Evolutionary conservation across 2,329 filamentous ascomycete species (phyloP).

Genomic region (Trichoderma hamatum): DNA sequence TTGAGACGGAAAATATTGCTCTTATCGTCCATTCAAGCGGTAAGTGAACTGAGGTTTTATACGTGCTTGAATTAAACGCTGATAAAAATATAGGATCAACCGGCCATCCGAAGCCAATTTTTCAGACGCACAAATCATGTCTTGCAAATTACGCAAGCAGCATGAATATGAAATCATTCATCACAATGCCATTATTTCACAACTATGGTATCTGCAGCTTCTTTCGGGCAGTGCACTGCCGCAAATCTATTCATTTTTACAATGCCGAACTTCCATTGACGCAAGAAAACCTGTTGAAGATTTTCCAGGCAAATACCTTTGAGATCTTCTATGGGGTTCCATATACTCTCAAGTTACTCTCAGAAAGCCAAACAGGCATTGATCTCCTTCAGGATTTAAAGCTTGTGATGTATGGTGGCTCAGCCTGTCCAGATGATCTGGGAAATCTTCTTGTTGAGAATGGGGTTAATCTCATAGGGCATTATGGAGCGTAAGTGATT

Average conservation of each 20-base stretch:
- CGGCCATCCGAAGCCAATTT: slow-evolving; percentile 16
- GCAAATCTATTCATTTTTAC: slow-evolving; percentile 15
- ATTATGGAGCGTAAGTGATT: slow-evolving; percentile 15
- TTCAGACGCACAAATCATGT: slow-evolving; percentile 5
- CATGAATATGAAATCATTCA: slow-evolving; percentile 17
- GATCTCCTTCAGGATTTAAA: slow-evolving; percentile 2
- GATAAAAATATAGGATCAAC: neutral
- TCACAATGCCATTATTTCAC: slow-evolving; percentile 2
- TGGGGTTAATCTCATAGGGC: slow-evolving; percentile 8
- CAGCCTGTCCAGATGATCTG: slow-evolving; percentile 15
- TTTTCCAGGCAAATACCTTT: neutral
- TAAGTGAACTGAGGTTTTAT: neutral
- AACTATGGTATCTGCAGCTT: slow-evolving; percentile 17
- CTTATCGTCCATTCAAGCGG: slow-evolving; percentile 18
- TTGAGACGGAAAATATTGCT: slow-evolving; percentile 10
- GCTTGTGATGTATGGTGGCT: slow-evolving; percentile 14
- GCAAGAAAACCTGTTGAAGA: neutral
- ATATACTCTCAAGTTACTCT: slow-evolving; percentile 5
- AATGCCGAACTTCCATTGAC: slow-evolving; percentile 17
- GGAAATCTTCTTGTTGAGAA: slow-evolving; percentile 9
- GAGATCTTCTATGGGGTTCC: slow-evolving; percentile 19
- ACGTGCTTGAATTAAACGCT: neutral
- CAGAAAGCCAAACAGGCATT: slow-evolving; percentile 1
- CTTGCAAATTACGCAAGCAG: slow-evolving; percentile 6
- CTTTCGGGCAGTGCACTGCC: slow-evolving; percentile 2